Evolutionary conservation across 2,329 filamentous ascomycete species (phyloP).

Genomic region (Pezicula rhizophila): DNA sequence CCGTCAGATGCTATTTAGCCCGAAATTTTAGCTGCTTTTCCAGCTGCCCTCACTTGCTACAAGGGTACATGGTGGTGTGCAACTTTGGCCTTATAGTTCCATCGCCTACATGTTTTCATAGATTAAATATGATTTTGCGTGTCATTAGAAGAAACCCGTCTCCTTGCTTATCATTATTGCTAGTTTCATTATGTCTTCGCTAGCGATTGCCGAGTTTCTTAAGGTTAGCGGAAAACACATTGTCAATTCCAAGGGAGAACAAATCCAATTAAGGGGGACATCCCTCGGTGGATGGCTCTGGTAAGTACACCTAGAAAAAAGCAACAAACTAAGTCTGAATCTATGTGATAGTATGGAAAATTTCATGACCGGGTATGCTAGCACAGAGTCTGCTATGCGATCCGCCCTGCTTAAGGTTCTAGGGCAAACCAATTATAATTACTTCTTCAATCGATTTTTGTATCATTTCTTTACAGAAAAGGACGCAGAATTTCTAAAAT

Average conservation of each 20-base stretch:
- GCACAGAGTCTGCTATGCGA: conserved; percentile 48
- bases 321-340: neutral
- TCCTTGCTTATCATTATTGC: too few relatives aligned
- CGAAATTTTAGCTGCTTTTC: too few relatives aligned
- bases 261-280: conserved; percentile 29
- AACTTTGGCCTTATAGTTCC: too few relatives aligned
- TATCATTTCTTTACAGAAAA: conserved; percentile 51
- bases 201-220: conserved; percentile 19
- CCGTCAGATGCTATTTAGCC: too few relatives aligned
- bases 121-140: too few relatives aligned
- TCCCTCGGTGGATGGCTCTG: conserved; percentile 32
- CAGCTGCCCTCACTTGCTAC: too few relatives aligned
- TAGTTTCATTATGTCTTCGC: too few relatives aligned
- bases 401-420: conserved; percentile 43
- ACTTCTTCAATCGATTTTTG: conserved; percentile 50
- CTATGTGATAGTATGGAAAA: conserved; percentile 41
- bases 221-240: conserved; percentile 27
- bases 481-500: conserved; percentile 49
- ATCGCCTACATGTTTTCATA: too few relatives aligned
- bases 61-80: too few relatives aligned
- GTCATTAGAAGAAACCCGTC: too few relatives aligned
- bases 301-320: conserved; percentile 3
- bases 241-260: conserved; percentile 24
- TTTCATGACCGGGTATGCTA: conserved; percentile 54
- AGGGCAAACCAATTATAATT: conserved; percentile 47